A percentile compares a stretch with the other conserved stretches of the same genome.
Evolutionary conservation across 495 filamentous ascomycete species (phyloP).

Genomic region (Aspergillus heteromorphus): DNA sequence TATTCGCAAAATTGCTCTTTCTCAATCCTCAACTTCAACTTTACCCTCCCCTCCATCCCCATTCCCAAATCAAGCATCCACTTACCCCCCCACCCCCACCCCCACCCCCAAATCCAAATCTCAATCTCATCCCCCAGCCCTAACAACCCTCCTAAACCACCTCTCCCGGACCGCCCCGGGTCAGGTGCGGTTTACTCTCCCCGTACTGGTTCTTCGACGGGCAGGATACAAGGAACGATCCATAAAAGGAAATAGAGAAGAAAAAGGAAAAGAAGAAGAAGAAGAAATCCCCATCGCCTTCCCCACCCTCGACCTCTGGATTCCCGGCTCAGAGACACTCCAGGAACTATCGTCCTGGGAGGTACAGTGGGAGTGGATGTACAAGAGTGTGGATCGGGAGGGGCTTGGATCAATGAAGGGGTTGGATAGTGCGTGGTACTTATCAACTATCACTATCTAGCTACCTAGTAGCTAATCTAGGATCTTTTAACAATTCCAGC

Average conservation of each 20-base stretch:
- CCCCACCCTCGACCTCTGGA: constrained; percentile 24
- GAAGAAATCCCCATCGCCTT: constrained; percentile 23
- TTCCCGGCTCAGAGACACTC: constrained; percentile 5
- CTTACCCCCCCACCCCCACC: too few relatives aligned
- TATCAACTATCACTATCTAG: too few relatives aligned
- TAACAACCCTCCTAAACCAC: too few relatives aligned
- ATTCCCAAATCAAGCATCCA: too few relatives aligned
- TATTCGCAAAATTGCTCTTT: background rate
- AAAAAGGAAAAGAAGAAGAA: background rate
- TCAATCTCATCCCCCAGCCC: background rate
- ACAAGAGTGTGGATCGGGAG: constrained; percentile 39
- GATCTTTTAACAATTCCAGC: too few relatives aligned
- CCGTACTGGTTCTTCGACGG: constrained; percentile 22
- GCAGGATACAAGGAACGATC: too few relatives aligned
- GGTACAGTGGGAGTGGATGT: constrained; percentile 40
- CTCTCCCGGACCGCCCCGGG: too few relatives aligned
- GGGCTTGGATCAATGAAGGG: constrained; percentile 32
- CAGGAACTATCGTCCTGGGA: constrained; percentile 3
- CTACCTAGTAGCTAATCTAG: constrained; percentile 8
- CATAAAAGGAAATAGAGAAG: too few relatives aligned
- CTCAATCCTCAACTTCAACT: background rate
- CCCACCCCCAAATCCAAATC: background rate
- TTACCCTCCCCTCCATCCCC: background rate
- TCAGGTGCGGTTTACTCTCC: constrained; percentile 34
- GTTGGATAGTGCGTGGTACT: too few relatives aligned